Evolutionary conservation across 768 basidiomycete species (phyloP), one percentile per base, ranked within the genome.

Genomic region (Paxillus rubicundulus): DNA sequence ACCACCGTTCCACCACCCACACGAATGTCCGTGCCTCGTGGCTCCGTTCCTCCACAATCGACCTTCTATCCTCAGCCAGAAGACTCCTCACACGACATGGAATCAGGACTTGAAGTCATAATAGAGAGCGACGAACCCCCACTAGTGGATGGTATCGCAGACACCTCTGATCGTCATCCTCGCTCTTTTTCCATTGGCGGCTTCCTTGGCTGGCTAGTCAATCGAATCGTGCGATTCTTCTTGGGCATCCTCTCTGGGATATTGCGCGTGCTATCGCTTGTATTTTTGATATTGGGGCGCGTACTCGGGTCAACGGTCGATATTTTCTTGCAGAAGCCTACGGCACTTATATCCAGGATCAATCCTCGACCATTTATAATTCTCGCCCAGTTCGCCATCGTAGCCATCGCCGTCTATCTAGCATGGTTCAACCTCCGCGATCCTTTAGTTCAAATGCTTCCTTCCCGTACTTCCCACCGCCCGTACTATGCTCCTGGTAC

Each of bases 71-170:
- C 56, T 13, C 49, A 45, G 5, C 36, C 54, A 7, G 49, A 66
- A 13, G 60, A 70, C n/a, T 53, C 61, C 9, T 62, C 66, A 7
- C 57, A 64, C 34, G 74, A 79, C 21, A 68, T 75, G 28, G 81
- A 82, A 52, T 74, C 77, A 56, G 78, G 80, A 2, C 75, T 89
- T 24, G 71, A 80, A 20, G 80, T 84, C 8, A 86, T 89, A 60
- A 74, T 78, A 5, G 88, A 89, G 72, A 73, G 75, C 27, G 82
- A 89, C 3, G 86, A 87, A 62, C 74, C 69, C 24, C 62, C 65
- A 16, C 48, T 45, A 14, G 63, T 69, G 51, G 61, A 62, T 45
- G 70, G 67, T 38, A 42, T 66, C 24, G 46, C 53, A 45, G 54
- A 69, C 45, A 62, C 55, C 24, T 59, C 61, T 47, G 58, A 63